Conservation (phyloP, 1,139 yeast genomes). For the Hyphopichia burtonii region DNA sequence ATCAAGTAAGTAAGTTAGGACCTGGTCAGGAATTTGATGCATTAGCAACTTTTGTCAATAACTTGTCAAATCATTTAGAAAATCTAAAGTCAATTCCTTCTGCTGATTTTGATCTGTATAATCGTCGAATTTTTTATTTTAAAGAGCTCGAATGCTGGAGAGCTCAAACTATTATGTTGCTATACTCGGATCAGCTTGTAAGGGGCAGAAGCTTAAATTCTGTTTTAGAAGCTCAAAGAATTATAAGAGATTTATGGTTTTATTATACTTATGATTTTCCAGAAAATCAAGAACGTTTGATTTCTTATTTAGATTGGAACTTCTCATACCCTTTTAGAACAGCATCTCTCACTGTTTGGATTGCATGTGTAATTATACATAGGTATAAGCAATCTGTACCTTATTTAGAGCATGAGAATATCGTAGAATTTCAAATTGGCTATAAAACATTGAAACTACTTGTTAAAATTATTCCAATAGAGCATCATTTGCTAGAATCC, state of each 20-base stretch:
- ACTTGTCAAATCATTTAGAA: not conserved
- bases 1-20: not conserved
- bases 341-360: not conserved
- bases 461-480: not conserved
- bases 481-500: not conserved
- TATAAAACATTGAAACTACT: not conserved
- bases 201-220: not conserved
- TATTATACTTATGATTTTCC: not conserved
- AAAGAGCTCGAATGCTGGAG: not conserved
- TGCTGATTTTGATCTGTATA: too few species aligned
- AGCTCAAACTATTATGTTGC: not conserved
- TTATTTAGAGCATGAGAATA: not conserved
- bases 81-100: not conserved
- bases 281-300: not conserved
- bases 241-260: not conserved
- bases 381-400: not conserved
- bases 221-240: not conserved
- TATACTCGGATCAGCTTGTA: not conserved
- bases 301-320: slow-evolving; percentile 1
- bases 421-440: not conserved
- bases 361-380: not conserved
- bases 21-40: not conserved
- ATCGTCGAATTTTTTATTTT: not conserved
- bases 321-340: not conserved
- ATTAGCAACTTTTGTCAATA: not conserved